These are phyloP conservation scores for Pelargonium hybrid DNA, from an alignment of 441 rosid species.

Conservation along the genomic window DNA sequence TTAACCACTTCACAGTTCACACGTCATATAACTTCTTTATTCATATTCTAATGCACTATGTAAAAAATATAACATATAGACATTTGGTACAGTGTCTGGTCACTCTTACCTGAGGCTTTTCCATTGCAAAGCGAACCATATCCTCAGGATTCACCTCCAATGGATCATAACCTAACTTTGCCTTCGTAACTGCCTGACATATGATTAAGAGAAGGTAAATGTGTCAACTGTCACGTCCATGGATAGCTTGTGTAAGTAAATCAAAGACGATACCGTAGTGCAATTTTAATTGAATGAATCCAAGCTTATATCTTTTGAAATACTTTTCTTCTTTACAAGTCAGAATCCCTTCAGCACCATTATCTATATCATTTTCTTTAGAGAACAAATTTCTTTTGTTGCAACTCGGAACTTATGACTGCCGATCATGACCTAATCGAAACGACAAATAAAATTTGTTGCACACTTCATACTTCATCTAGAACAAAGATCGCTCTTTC, in stretches of 20 bases:
- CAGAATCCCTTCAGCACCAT: neutral
- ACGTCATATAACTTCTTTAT: neutral
- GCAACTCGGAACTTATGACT: no score
- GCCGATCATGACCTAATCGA: neutral
- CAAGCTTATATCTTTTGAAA: constrained; percentile 3
- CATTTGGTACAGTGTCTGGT: constrained; percentile 17
- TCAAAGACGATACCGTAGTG: constrained; percentile 6
- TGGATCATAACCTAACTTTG: constrained; percentile 96
- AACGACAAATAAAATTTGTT: neutral
- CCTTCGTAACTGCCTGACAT: constrained; percentile 88
- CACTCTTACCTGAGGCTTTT: constrained; percentile 74
- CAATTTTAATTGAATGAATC: constrained; percentile 11
- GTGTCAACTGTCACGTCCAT: constrained; percentile 1
- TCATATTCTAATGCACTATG: neutral
- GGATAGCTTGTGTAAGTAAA: constrained; percentile 7
- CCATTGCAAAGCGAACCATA: constrained; percentile 95
- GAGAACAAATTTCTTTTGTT: neutral
- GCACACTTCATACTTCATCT: neutral
- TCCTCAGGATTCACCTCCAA: constrained; percentile 97
- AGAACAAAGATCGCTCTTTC: neutral
- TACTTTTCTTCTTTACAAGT: neutral
- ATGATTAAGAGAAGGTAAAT: constrained; percentile 22
- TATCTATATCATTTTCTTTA: neutral
- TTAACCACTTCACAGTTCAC: neutral
- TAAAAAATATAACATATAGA: constrained; percentile 14